phyloP scores from a whole-genome alignment of 179 eudicot genomes.

The Gypsophila paniculata region DNA sequence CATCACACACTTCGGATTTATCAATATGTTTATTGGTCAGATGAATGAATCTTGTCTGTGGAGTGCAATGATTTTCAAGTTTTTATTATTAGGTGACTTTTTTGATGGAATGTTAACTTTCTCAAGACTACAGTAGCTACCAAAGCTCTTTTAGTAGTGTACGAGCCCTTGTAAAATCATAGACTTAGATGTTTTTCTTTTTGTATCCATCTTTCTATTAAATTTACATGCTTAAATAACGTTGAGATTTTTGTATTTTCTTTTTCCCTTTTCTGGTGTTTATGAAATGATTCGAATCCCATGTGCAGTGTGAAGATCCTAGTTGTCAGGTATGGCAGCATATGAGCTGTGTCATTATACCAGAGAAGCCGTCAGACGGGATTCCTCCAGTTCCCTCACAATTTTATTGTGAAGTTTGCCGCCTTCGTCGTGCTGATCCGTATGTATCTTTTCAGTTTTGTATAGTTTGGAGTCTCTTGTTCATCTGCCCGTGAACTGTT shows the following conservation, averaged over 20 bases:
- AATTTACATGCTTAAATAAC: too few relatives aligned
- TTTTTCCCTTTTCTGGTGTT: neutral
- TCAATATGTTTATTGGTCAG: neutral
- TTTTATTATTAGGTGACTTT: neutral
- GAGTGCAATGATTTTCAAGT: neutral
- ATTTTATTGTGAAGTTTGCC: constrained; percentile 88
- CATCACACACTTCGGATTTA: neutral
- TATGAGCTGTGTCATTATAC: constrained; percentile 71
- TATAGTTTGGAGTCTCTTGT: neutral
- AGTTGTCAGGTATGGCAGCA: constrained; percentile 88
- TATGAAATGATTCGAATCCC: constrained; percentile 15
- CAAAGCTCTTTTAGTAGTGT: too few relatives aligned
- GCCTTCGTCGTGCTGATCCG: constrained; percentile 94
- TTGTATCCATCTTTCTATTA: too few relatives aligned
- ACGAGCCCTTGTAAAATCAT: too few relatives aligned
- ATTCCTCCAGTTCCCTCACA: constrained; percentile 52
- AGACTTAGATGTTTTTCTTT: too few relatives aligned
- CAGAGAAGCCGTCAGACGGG: constrained; percentile 78
- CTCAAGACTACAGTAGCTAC: too few relatives aligned
- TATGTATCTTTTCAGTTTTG: constrained; percentile 39
- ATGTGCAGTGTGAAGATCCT: constrained; percentile 78
- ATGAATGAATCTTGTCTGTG: neutral
- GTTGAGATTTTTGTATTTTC: neutral
- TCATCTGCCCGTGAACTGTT: neutral
- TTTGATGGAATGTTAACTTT: too few relatives aligned